Evolutionary conservation across 1,139 yeast species (phyloP).

Genomic region (Lodderomyces theae): DNA sequence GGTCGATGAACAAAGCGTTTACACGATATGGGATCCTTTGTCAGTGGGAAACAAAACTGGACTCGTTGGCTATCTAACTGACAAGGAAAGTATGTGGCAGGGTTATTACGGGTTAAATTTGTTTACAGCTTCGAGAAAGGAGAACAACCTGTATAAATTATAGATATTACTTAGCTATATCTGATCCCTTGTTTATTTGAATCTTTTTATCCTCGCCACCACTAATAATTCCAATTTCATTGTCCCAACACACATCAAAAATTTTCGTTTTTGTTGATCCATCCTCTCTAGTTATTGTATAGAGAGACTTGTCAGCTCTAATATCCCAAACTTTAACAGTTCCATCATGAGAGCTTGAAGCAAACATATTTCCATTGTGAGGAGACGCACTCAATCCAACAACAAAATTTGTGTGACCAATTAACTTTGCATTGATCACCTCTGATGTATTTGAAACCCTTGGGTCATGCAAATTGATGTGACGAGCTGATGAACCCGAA

Average conservation of each 20-base stretch:
- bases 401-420: conserved; percentile 92
- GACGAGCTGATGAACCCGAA: conserved; percentile 95
- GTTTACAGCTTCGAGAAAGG: conserved; percentile 38
- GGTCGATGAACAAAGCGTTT: conserved; percentile 36
- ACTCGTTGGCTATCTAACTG: conserved; percentile 56
- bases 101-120: conserved; percentile 67
- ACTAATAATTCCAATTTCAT: conserved; percentile 75
- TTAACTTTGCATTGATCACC: conserved; percentile 56
- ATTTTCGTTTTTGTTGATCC: conserved; percentile 55
- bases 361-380: conserved; percentile 72
- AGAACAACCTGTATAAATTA: conserved; percentile 15
- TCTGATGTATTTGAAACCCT: conserved; percentile 37
- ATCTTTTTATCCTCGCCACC: conserved; percentile 94
- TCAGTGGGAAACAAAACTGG: conserved; percentile 25
- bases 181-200: conserved; percentile 70
- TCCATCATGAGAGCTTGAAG: conserved; percentile 93
- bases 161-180: conserved; percentile 27
- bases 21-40: conserved; percentile 11
- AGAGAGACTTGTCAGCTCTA: conserved; percentile 80
- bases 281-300: conserved; percentile 75
- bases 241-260: conserved; percentile 85
- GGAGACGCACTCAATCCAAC: conserved; percentile 75
- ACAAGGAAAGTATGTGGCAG: conserved; percentile 66
- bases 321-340: conserved; percentile 95
- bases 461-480: conserved; percentile 90